Conservation (phyloP, 805 yeast genomes). For the Candida patagonica region DNA sequence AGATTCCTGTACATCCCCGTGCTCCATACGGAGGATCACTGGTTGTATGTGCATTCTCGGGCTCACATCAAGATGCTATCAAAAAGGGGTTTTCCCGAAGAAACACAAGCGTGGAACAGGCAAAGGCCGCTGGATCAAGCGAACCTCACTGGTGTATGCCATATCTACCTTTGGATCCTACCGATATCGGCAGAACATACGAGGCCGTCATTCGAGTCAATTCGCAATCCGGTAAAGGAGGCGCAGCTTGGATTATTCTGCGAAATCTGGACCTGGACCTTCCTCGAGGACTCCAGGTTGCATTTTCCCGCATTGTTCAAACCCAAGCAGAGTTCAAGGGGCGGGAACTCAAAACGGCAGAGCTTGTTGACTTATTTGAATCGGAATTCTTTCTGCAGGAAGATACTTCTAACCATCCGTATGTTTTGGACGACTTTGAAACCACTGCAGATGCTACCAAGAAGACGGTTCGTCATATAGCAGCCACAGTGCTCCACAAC, state of each 20-base stretch:
- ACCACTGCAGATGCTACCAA: slow-evolving; percentile 31
- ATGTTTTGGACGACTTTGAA: slow-evolving; percentile 39
- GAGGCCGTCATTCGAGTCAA: slow-evolving; percentile 87
- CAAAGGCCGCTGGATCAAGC: slow-evolving; percentile 17
- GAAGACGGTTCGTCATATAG: slow-evolving; percentile 36
- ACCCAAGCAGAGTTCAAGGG: slow-evolving; percentile 58
- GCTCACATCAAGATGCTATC: slow-evolving; percentile 85
- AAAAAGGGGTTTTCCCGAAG: slow-evolving; percentile 60
- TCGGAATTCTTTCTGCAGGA: slow-evolving; percentile 40
- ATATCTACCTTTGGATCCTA: slow-evolving; percentile 75
- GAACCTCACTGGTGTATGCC: slow-evolving; percentile 54
- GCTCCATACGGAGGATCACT: slow-evolving; percentile 79
- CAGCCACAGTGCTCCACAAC: slow-evolving; percentile 41
- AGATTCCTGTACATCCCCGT: slow-evolving; percentile 68
- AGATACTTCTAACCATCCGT: slow-evolving; percentile 18
- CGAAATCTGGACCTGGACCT: slow-evolving; percentile 68
- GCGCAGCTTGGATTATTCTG: slow-evolving; percentile 80
- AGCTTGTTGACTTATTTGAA: slow-evolving; percentile 58
- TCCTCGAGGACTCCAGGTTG: slow-evolving; percentile 73
- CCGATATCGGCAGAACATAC: slow-evolving; percentile 79
- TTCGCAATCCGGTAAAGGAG: slow-evolving; percentile 84
- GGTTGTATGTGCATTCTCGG: slow-evolving; percentile 76
- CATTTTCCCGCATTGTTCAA: slow-evolving; percentile 66
- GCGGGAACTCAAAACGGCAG: slow-evolving; percentile 57
- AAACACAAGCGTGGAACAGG: slow-evolving; percentile 25